A percentile compares a stretch with the other conserved stretches of the same genome.
phyloP scores from a whole-genome alignment of 768 basidiomycete species.

The Amanita rimosa region DNA sequence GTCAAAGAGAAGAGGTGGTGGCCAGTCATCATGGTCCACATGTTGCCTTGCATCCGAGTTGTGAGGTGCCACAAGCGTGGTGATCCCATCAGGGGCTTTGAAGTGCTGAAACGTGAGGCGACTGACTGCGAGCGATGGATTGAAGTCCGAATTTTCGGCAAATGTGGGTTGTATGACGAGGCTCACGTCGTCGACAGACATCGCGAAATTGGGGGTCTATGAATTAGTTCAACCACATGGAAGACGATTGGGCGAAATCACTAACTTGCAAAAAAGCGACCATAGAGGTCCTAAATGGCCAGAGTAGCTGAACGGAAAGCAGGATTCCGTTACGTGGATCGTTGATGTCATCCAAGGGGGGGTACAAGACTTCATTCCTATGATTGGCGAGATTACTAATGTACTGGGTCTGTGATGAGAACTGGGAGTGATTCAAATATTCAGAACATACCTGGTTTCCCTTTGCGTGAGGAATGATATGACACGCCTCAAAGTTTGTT shows the following conservation, averaged over 20 bases:
- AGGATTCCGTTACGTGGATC: no score
- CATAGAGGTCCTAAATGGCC: no score
- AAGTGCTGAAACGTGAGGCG: no score
- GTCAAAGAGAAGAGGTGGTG: no score
- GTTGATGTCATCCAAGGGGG: no score
- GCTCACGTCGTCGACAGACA: neutral
- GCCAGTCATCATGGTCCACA: neutral
- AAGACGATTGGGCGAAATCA: neutral
- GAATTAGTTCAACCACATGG: neutral
- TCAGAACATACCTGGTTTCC: conserved; percentile 2
- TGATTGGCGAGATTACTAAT: conserved; percentile 3
- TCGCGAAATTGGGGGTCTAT: no score
- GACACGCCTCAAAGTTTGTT: conserved; percentile 3
- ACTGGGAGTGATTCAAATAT: neutral
- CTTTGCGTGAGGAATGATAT: conserved; percentile 7
- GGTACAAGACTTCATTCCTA: neutral
- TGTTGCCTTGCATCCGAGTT: no score
- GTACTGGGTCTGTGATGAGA: conserved; percentile 7
- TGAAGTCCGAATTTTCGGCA: no score
- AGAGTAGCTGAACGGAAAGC: no score
- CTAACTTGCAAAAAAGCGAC: no score
- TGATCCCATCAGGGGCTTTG: neutral
- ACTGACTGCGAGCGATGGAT: neutral
- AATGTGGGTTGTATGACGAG: no score
- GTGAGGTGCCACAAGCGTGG: no score